Percentiles rank a stretch among this genome's conserved stretches.
These are phyloP conservation scores for Crithidia mellificae DNA, from an alignment of 208 protist genomes.

Conservation along the genomic window DNA sequence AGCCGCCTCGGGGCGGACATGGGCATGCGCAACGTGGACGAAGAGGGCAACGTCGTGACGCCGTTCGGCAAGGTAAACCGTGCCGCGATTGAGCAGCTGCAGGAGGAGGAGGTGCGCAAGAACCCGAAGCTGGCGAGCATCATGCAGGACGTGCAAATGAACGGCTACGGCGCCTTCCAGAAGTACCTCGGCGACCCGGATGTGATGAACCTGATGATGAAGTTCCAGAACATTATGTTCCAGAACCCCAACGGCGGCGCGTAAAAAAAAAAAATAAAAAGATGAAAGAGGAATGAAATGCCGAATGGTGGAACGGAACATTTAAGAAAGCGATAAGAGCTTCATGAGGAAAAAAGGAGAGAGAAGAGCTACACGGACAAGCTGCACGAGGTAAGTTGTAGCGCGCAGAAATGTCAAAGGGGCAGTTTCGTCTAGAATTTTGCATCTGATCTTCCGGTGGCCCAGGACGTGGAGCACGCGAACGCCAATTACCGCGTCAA, in stretches of 20 bases:
- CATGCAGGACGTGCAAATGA: slow-evolving; percentile 82
- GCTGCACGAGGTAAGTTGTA: too few relatives aligned
- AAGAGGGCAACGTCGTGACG: slow-evolving; percentile 68
- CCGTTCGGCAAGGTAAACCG: slow-evolving; percentile 81
- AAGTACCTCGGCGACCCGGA: slow-evolving; percentile 92
- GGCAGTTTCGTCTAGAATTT: too few relatives aligned
- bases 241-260: slow-evolving; percentile 23
- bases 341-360: too few relatives aligned
- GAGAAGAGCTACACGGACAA: too few relatives aligned
- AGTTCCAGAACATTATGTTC: slow-evolving; percentile 77
- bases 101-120: slow-evolving; percentile 70
- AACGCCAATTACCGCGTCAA: too few relatives aligned
- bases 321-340: too few relatives aligned
- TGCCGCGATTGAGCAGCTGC: slow-evolving; percentile 64
- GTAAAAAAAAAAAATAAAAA: slow-evolving; percentile 8
- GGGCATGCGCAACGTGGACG: slow-evolving; percentile 44
- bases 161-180: slow-evolving; percentile 84
- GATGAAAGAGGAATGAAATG: too few relatives aligned
- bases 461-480: too few relatives aligned
- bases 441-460: too few relatives aligned
- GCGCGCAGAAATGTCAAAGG: too few relatives aligned
- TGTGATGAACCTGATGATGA: slow-evolving; percentile 87
- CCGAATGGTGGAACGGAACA: too few relatives aligned
- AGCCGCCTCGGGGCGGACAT: slow-evolving; percentile 44
- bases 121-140: slow-evolving; percentile 85